These are phyloP conservation scores for Biscogniauxia mediterranea DNA, from an alignment of 2,329 filamentous ascomycete genomes.

Conservation along the genomic window DNA sequence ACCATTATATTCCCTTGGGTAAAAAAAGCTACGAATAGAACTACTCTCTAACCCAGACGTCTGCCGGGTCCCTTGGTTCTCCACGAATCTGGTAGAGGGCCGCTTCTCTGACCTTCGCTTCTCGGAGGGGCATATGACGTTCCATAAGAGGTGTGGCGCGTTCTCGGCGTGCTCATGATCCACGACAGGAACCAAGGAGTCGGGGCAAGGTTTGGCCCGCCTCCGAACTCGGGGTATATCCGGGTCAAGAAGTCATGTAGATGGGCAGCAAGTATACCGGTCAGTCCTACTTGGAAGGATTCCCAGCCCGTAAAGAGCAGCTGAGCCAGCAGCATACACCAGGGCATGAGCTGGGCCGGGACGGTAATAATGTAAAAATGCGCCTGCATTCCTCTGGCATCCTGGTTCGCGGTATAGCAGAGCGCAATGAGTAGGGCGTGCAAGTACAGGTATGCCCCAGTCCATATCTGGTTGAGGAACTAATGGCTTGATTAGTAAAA, in stretches of 20 bases:
- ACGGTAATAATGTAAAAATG: slow-evolving; percentile 82
- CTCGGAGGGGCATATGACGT: slow-evolving; percentile 51
- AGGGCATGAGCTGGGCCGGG: slow-evolving; percentile 77
- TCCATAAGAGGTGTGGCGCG: slow-evolving; percentile 57
- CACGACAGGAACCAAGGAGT: slow-evolving; percentile 72
- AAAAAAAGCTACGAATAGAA: not conserved
- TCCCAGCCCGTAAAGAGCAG: slow-evolving; percentile 64
- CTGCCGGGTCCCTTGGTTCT: slow-evolving; percentile 60
- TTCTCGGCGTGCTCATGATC: slow-evolving; percentile 56
- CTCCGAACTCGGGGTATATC: slow-evolving; percentile 85
- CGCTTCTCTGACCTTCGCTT: slow-evolving; percentile 36
- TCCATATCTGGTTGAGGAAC: slow-evolving; percentile 51
- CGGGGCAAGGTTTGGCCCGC: slow-evolving; percentile 71
- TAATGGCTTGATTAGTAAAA: slow-evolving; percentile 34
- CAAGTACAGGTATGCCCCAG: slow-evolving; percentile 52
- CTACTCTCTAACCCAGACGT: slow-evolving; percentile 50
- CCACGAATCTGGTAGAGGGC: slow-evolving; percentile 63
- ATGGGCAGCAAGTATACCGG: slow-evolving; percentile 84
- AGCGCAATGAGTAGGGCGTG: slow-evolving; percentile 74
- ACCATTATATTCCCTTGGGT: slow-evolving; percentile 1
- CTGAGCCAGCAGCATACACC: slow-evolving; percentile 72
- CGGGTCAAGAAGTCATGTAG: slow-evolving; percentile 86
- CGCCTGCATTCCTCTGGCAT: slow-evolving; percentile 73
- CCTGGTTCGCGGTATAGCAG: slow-evolving; percentile 80
- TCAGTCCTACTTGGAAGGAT: slow-evolving; percentile 61